A percentile compares a stretch with the other conserved stretches of the same genome.
Conservation (phyloP, 495 filamentous ascomycete genomes). For the Tuber magnatum region DNA sequence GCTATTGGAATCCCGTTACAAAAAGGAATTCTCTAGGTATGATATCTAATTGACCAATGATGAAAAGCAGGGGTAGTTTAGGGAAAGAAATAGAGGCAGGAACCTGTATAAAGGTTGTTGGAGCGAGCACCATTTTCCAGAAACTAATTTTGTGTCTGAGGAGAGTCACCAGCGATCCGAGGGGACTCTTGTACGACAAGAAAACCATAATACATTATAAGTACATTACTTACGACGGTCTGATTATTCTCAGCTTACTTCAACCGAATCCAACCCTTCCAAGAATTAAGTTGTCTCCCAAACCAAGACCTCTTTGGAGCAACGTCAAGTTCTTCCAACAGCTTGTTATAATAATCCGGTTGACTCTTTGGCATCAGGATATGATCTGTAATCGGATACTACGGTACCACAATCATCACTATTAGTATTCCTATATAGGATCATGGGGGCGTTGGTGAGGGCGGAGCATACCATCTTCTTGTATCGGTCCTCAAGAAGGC, state of each 20-base stretch:
- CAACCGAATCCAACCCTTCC: constrained; percentile 40
- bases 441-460: constrained; percentile 34
- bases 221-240: background rate
- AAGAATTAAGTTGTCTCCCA: constrained; percentile 32
- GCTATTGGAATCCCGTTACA: background rate
- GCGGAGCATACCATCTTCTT: constrained; percentile 23
- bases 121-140: background rate
- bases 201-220: background rate
- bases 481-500: constrained; percentile 35
- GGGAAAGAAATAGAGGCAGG: background rate
- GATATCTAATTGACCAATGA: background rate
- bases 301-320: constrained; percentile 36
- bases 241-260: constrained; percentile 10
- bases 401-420: background rate
- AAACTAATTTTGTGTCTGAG: background rate
- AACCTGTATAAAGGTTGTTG: background rate
- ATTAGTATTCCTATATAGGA: constrained; percentile 13
- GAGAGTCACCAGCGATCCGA: background rate
- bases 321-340: constrained; percentile 32
- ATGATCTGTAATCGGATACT: constrained; percentile 38
- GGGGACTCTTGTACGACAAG: background rate
- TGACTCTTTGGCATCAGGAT: constrained; percentile 36
- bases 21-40: background rate
- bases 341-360: constrained; percentile 37
- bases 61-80: background rate